Evolutionary conservation across 1,284 basidiomycete species (phyloP), one percentile per base, ranked within the genome.

Genomic region (Ceratobasidium sp.): DNA sequence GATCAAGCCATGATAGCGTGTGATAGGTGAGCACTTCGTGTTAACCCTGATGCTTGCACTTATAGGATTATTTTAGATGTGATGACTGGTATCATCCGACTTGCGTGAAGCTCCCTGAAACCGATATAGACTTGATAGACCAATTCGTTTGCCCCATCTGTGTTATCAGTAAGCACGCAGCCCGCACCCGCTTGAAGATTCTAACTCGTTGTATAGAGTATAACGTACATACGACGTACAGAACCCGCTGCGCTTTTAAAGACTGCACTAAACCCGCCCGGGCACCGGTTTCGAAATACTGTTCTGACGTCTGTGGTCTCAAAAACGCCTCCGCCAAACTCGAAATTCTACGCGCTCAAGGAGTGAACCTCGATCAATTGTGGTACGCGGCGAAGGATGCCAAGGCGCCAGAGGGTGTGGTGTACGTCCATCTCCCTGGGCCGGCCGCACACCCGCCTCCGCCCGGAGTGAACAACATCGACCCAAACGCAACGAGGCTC

Each of bases 1-100:
- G 92, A 93, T 80, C 85, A 87, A 75, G 87, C 91, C 74, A 95
- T 96, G 94, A 95, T 96, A 81, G 93, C 93, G n/a, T 95, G 94
- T 80, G 94, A 96, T 84, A 87, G 89, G 93, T 93, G 78, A 74
- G 84, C 80, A 17, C n/a, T 76, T 62, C 73, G 59, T 41, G 47
- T 50, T 36, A 8, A 45, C 2, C 67, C 75, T 9, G 8, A 11
- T 11, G 29, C 54, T n/a, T 7, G 31, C 11, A 41, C 27, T 56
- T 51, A 19, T 57, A 8, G 7, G 22, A 27, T 56, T 8, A 19
- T 2, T 5, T 33, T 78, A 94, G 93, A 36, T 95, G 94, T 81
- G 94, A 95, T 79, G 92, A 95, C 77, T 96, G 94, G 94, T 96
- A 94, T 80, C 94, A 96, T 79, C 92, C 92, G 0, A 86, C 88